phyloP scores from a whole-genome alignment of 2,329 filamentous ascomycete species.

The Colletotrichum tanaceti region DNA sequence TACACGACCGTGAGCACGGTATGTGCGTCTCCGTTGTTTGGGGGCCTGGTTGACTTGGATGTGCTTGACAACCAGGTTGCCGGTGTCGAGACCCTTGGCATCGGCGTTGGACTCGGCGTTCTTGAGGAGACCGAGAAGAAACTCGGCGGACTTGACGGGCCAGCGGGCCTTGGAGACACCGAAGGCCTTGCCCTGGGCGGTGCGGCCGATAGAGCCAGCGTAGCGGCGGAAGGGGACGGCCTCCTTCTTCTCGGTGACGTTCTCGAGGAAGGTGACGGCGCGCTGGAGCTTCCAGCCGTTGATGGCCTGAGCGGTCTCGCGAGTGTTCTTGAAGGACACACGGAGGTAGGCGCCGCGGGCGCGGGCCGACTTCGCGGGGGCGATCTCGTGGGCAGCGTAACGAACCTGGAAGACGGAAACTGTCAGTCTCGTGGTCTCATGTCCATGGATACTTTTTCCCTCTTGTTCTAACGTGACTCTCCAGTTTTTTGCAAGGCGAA shows the following conservation, averaged over 20 bases:
- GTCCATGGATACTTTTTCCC: neutral
- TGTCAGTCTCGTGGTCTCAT: constrained; percentile 39
- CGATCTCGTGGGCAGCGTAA: constrained; percentile 93
- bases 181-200: constrained; percentile 98
- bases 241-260: constrained; percentile 97
- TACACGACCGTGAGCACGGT: constrained; percentile 99
- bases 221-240: constrained; percentile 98
- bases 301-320: constrained; percentile 99
- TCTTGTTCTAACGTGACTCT: neutral
- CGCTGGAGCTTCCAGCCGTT: constrained; percentile 98
- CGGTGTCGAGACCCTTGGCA: constrained; percentile 96
- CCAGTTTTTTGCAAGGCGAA: constrained; percentile 25
- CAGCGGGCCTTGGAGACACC: constrained; percentile 98
- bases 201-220: constrained; percentile 93
- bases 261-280: constrained; percentile 96
- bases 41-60: constrained; percentile 99
- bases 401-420: constrained; percentile 73
- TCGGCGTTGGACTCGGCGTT: constrained; percentile 98
- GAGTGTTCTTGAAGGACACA: constrained; percentile 99
- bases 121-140: constrained; percentile 96
- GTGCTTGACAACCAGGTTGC: constrained; percentile 99
- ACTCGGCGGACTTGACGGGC: constrained; percentile 99
- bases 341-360: constrained; percentile 98
- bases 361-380: constrained; percentile 92
- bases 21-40: constrained; percentile 98